Base-by-base conservation (phyloP, 345 rosid species). In the Sonneratia alba region DNA sequence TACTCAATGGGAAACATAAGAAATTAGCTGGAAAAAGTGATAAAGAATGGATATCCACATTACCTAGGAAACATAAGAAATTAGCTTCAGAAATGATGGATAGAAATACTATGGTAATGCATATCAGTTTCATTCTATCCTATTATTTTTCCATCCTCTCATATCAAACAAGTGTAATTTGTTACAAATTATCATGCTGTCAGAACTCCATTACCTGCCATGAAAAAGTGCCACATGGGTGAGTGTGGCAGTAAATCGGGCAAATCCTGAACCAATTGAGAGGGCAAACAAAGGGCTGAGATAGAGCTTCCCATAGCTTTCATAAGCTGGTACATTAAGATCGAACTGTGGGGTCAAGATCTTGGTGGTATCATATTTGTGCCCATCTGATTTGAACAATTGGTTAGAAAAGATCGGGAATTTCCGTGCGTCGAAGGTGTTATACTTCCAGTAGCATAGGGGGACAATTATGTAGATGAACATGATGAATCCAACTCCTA, bases 201-300 rank as follows among this genome's bases (percentile, higher is more conserved):
- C 43, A 12, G 42, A 56, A 37, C 42, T 49, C 62, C 36, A 62
- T 3, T 78, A 92, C 99, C 97, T 85, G 82, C 99, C 99, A 73
- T 96, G 85, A 78, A 96, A 96, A 66, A 96, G 79, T 9, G 99
- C 99, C 75, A 96, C 99, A 72, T 96, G 99, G 71, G 94, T 86
- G 55, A 96, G 85, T 6, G 98, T 96, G 45, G 99, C 91, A 0
- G 99, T 92, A 74, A 96, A 96, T 67, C 99, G 84, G 11, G 96
- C 96, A 70, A 96, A 96, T 55, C 99, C 99, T 0, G 98, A 96
- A n/a, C 96, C 99, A n/a, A 96, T 96, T 0, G 99, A 96, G 43
- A 96, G 82, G 22, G 98, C 98, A 66, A 96, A 96, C 18, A 96
- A 85, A 73, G 99, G 98, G 77, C 98, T 96, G 67, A 96, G 91